These are phyloP conservation scores for Catharanthus roseus DNA, from an alignment of 257 asterid genomes.

Conservation along the genomic window DNA sequence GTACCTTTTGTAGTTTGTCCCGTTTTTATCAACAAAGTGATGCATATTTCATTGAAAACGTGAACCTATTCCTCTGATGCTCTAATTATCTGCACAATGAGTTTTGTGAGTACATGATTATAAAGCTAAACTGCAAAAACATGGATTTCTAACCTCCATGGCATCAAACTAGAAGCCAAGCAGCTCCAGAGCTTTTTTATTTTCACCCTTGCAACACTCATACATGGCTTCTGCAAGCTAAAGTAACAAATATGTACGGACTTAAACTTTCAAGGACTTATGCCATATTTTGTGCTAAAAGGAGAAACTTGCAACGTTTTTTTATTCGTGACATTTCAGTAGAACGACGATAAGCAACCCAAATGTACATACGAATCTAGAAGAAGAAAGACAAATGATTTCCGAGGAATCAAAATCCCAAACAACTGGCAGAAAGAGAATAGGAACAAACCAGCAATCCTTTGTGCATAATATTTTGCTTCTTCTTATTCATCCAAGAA, in stretches of 20 bases:
- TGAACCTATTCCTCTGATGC: conserved; percentile 96
- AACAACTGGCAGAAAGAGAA: background rate
- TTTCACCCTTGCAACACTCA: conserved; percentile 63
- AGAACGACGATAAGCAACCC: background rate
- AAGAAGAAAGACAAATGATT: background rate
- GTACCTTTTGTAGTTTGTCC: no score
- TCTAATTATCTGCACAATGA: conserved; percentile 60
- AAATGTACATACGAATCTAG: background rate
- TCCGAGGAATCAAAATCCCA: no score
- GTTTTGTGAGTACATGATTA: background rate
- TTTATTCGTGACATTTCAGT: background rate
- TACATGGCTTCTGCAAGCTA: conserved; percentile 84
- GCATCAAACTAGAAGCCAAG: conserved; percentile 62
- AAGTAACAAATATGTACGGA: conserved; percentile 15
- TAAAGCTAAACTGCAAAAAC: background rate
- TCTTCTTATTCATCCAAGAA: conserved; percentile 66
- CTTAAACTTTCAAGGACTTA: background rate
- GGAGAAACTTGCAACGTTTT: background rate
- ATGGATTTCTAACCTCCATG: conserved; percentile 33
- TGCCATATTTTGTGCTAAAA: background rate
- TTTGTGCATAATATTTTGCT: conserved; percentile 51
- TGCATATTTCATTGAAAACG: conserved; percentile 69
- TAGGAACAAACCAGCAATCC: conserved; percentile 53
- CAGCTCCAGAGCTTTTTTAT: conserved; percentile 49
- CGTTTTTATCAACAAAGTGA: no score